Conservation (phyloP, 495 filamentous ascomycete species). For the Penicillium pancosmium region DNA sequence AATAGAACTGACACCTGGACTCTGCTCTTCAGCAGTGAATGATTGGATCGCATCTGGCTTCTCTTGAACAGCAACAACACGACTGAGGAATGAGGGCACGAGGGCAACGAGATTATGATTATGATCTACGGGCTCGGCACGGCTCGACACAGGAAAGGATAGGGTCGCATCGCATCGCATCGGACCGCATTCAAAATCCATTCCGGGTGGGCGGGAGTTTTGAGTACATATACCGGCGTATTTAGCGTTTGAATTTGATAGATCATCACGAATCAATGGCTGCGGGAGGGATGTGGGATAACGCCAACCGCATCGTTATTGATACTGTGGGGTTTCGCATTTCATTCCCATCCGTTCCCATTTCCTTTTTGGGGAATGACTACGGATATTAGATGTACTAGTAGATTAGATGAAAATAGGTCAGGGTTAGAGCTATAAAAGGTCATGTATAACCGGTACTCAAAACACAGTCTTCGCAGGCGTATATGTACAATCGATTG, state of each 20-base stretch:
- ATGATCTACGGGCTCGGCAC: no score
- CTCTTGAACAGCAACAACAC: not conserved
- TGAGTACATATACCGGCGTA: slow-evolving; percentile 34
- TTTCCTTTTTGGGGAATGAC: not conserved
- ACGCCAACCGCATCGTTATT: no score
- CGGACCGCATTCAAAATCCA: not conserved
- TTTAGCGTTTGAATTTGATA: slow-evolving; percentile 34
- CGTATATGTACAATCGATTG: slow-evolving; percentile 38
- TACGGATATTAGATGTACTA: not conserved
- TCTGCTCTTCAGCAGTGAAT: not conserved
- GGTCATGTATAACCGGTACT: not conserved
- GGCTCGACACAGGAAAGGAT: not conserved
- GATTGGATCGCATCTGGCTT: not conserved
- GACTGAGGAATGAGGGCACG: not conserved
- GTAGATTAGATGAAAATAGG: not conserved
- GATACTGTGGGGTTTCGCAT: no score
- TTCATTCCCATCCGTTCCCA: no score
- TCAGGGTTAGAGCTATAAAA: not conserved
- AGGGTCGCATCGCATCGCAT: not conserved
- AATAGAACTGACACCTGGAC: slow-evolving; percentile 22
- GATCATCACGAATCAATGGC: slow-evolving; percentile 14
- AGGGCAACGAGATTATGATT: slow-evolving; percentile 1
- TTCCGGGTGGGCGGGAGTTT: slow-evolving; percentile 13
- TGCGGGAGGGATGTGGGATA: not conserved
- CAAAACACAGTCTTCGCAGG: slow-evolving; percentile 25